A percentile compares a stretch with the other conserved stretches of the same genome.
Evolutionary conservation across 352 stramenopile genomes (phyloP).

Genomic region (Phytophthora foliorum): DNA sequence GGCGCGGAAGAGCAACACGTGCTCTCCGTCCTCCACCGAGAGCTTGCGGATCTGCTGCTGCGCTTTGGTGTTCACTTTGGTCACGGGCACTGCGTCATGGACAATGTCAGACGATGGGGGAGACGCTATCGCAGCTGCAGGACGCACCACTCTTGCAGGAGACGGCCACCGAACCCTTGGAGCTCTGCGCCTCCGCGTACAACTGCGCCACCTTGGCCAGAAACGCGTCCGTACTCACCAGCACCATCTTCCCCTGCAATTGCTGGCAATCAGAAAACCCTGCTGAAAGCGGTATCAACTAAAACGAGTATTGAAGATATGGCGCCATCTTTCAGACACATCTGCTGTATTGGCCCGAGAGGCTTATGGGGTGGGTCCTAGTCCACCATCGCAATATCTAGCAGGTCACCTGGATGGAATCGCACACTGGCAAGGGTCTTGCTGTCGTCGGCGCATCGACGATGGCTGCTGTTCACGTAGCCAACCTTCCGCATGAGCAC

Average conservation of each 20-base stretch:
- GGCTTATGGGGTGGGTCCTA: conserved; percentile 22
- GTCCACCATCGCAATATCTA: conserved; percentile 71
- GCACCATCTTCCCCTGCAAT: conserved; percentile 45
- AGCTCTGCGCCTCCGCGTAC: conserved; percentile 48
- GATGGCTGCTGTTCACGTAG: conserved; percentile 63
- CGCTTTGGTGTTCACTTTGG: conserved; percentile 46
- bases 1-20: conserved; percentile 78
- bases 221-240: conserved; percentile 72
- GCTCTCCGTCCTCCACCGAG: conserved; percentile 51
- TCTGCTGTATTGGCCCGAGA: conserved; percentile 1
- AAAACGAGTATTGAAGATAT: conserved; percentile 5
- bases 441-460: conserved; percentile 60
- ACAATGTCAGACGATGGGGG: conserved; percentile 11
- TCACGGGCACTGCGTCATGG: conserved; percentile 40
- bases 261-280: conserved; percentile 14
- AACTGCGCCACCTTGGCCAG: conserved; percentile 67
- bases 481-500: conserved; percentile 69
- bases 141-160: conserved; percentile 76
- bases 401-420: conserved; percentile 71
- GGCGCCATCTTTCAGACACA: conserved; percentile 31
- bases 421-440: conserved; percentile 73
- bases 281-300: conserved; percentile 28
- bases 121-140: background rate
- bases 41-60: conserved; percentile 51
- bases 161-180: conserved; percentile 66